Base-by-base conservation (phyloP, 768 basidiomycete species). In the Podaxis sp. region DNA sequence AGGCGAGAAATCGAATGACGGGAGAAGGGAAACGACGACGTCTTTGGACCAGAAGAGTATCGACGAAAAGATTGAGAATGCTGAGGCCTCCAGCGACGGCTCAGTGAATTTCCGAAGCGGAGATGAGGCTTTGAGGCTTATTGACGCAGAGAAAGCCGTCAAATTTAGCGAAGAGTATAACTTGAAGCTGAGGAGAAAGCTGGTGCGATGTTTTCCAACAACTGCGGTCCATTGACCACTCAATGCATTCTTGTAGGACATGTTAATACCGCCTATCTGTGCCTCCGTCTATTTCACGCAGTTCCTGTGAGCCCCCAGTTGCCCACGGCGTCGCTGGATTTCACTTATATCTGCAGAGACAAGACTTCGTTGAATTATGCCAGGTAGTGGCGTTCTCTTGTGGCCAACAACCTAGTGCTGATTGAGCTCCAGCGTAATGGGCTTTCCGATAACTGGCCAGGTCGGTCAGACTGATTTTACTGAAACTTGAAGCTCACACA, bases 281-380 rank as follows among this genome's bases (percentile, higher is more conserved):
- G 71, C 87, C 1, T 84, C 85, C 2, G 87, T 88, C 12, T 89
- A 88, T 71, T 89, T 89, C 69, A 85, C 84, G 0, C 86, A 89
- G 67, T 88, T 83, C 66, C 69, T 88, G 85, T 88, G 68, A 58
- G 83, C 65, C 7, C 13, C 20, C 26, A 8, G 51, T 20, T 44
- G 2, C n/a, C 10, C 15, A 38, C 26, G 2, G 20, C 8, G 51
- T 24, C 33, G 30, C 37, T 1, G 13, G 33, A 26, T 20, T 49
- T 11, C 26, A 50, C 13, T 52, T 10, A 2, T 49, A 15, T 30
- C 55, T 62, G 4, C 62, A 87, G 87, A 62, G 88, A 89, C 71
- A 90, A 89, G 77, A 87, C 87, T 3, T 83, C 85, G 12, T 70
- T 88, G 41, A 88, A 87, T 69, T 88, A 88, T 76, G 87, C 87